Conservation (phyloP, 306 rosid species). For the Pterocarpus macrocarpus region DNA sequence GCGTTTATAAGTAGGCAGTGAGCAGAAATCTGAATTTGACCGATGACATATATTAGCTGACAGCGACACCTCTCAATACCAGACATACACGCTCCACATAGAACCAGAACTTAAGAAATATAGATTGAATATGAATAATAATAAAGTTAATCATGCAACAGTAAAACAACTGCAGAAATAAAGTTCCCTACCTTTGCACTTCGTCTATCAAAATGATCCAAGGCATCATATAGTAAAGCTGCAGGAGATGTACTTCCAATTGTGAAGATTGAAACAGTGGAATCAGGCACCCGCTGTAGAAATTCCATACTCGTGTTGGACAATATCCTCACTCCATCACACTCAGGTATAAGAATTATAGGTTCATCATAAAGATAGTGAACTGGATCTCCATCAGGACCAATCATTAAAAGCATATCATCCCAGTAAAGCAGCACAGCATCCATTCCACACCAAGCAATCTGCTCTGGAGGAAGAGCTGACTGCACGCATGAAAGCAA, state of each 20-base stretch:
- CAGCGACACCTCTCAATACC: slow-evolving; percentile 8
- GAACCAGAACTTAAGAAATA: slow-evolving; percentile 10
- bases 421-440: slow-evolving; percentile 96
- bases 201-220: slow-evolving; percentile 97
- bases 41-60: slow-evolving; percentile 11
- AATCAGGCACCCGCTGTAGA: slow-evolving; percentile 94
- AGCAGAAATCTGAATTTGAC: slow-evolving; percentile 32
- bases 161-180: slow-evolving; percentile 36
- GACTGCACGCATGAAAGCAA: slow-evolving; percentile 68
- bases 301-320: slow-evolving; percentile 90
- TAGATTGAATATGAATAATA: not conserved
- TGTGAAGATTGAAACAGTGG: slow-evolving; percentile 91
- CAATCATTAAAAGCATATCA: slow-evolving; percentile 97
- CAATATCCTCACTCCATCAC: slow-evolving; percentile 96
- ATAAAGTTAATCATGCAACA: slow-evolving; percentile 21
- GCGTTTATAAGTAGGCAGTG: slow-evolving; percentile 1
- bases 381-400: slow-evolving; percentile 94
- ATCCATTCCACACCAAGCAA: slow-evolving; percentile 98
- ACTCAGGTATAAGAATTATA: slow-evolving; percentile 83
- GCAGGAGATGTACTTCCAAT: slow-evolving; percentile 98
- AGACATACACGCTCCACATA: slow-evolving; percentile 24
- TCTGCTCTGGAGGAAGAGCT: slow-evolving; percentile 91
- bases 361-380: slow-evolving; percentile 93
- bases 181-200: slow-evolving; percentile 86
- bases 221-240: slow-evolving; percentile 91